Evolutionary conservation across 768 basidiomycete species (phyloP).

Genomic region (Trametes meyenii): DNA sequence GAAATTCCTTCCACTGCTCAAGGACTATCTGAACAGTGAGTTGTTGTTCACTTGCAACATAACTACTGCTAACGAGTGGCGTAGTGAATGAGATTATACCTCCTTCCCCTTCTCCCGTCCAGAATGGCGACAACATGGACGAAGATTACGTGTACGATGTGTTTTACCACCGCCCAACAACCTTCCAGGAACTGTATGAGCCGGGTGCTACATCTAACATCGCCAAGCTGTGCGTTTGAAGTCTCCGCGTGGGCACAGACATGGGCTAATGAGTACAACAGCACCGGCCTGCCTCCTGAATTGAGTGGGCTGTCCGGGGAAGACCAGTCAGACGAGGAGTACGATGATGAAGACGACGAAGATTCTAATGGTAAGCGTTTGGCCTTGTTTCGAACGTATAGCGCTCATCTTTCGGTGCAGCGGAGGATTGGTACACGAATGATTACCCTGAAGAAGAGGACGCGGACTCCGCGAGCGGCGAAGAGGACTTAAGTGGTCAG

Average conservation of each 20-base stretch:
- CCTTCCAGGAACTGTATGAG: conserved; percentile 59
- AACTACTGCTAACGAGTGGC: background rate
- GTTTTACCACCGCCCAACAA: conserved; percentile 71
- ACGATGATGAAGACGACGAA: conserved; percentile 78
- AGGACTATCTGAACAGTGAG: conserved; percentile 70
- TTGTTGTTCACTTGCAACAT: background rate
- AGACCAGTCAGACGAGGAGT: conserved; percentile 55
- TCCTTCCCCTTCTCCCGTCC: conserved; percentile 5
- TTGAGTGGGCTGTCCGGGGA: conserved; percentile 55
- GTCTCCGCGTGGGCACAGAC: background rate
- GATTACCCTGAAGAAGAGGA: conserved; percentile 74
- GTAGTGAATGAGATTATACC: conserved; percentile 38
- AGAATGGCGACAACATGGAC: conserved; percentile 19
- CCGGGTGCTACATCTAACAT: conserved; percentile 52
- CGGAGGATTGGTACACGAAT: conserved; percentile 83
- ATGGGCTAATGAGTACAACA: conserved; percentile 29
- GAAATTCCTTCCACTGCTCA: conserved; percentile 76
- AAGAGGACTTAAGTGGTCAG: conserved; percentile 25
- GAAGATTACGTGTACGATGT: conserved; percentile 85
- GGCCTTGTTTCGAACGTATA: background rate
- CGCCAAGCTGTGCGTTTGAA: conserved; percentile 60
- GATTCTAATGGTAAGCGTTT: conserved; percentile 72
- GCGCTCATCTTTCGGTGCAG: conserved; percentile 37
- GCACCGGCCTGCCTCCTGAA: conserved; percentile 66
- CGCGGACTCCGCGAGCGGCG: conserved; percentile 16